These are phyloP conservation scores for Cyclospora cayetanensis DNA, from an alignment of 169 alveolate species.

Conservation along the genomic window DNA sequence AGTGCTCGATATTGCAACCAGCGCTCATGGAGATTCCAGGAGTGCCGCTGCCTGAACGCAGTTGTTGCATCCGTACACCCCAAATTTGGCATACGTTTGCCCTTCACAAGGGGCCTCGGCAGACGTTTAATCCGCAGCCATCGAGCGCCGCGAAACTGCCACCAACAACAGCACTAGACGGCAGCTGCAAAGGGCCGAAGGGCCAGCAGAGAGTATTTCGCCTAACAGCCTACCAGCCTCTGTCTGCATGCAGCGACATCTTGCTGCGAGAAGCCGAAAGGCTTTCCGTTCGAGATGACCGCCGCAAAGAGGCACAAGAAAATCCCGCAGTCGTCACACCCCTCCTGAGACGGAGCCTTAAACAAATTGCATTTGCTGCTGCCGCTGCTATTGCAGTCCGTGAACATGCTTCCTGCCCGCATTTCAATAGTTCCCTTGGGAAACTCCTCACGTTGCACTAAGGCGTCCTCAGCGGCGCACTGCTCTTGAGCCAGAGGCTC, in stretches of 20 bases:
- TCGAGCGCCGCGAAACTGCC: too few relatives aligned
- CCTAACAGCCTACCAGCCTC: neutral
- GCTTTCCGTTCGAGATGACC: neutral
- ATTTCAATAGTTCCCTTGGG: too few relatives aligned
- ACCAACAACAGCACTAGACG: neutral
- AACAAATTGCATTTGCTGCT: neutral
- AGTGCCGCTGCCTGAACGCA: conserved; percentile 33
- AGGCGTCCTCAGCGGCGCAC: too few relatives aligned
- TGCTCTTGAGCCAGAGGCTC: too few relatives aligned
- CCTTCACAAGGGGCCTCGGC: too few relatives aligned
- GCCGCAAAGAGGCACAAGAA: conserved; percentile 20
- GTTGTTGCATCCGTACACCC: too few relatives aligned
- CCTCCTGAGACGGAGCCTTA: conserved; percentile 12
- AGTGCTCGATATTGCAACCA: too few relatives aligned
- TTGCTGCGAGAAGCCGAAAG: conserved; percentile 28
- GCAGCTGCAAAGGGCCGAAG: neutral
- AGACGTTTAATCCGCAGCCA: too few relatives aligned
- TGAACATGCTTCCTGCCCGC: too few relatives aligned
- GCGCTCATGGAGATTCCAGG: neutral
- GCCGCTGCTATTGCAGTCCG: conserved; percentile 8
- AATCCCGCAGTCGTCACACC: conserved; percentile 39
- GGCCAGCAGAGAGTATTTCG: too few relatives aligned
- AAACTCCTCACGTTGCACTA: too few relatives aligned
- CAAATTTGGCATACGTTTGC: too few relatives aligned
- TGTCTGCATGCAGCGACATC: conserved; percentile 51